Evolutionary conservation across 345 rosid species (phyloP), one percentile per base, ranked within the genome.

Genomic region (Gossypium mustelinum): DNA sequence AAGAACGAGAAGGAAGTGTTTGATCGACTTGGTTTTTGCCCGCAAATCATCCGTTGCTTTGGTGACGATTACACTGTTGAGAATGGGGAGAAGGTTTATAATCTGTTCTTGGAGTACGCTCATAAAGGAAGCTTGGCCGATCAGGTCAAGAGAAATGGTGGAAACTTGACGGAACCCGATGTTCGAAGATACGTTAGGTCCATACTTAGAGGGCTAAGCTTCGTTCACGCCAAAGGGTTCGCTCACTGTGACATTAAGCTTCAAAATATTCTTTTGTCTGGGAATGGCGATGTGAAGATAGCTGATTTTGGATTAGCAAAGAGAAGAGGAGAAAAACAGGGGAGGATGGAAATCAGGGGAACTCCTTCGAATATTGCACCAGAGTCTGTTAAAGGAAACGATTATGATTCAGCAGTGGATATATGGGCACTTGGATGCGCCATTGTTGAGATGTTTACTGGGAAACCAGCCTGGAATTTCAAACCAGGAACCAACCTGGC

Each of bases 361-460:
- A 94, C 98, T 45, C 90, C 93, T 45, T 71, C 89, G 74, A 92
- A 89, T 68, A 80, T 90, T 85, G 88, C 97, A 45, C 98, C 97
- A 9, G 98, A 94, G 68, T 80, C 96, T 0, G 89, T 92, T 56
- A 81, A 77, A 29, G 82, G 84, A 25, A 82, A 82, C 73, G 85
- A 85, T 59, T 86, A 87, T 59, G 97, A 87, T 75, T 67, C 94
- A 20, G 85, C 87, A 13, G 86, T 79, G 59, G 98, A 94, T 61
- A 84, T 94, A 3, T 94, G 98, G 98, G 94, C 97, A 3, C 86
- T 94, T 20, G 98, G 97, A 13, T 94, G 97, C 55, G 83, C 80
- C 0, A 89, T 87, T 17, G 88, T 84, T 17, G 94, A 94, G 92
- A 92, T 92, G 98, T 68, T 84, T 43, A 87, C 92, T 1, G 94